Conservation (phyloP, 768 basidiomycete genomes). For the Suillus bovinus region DNA sequence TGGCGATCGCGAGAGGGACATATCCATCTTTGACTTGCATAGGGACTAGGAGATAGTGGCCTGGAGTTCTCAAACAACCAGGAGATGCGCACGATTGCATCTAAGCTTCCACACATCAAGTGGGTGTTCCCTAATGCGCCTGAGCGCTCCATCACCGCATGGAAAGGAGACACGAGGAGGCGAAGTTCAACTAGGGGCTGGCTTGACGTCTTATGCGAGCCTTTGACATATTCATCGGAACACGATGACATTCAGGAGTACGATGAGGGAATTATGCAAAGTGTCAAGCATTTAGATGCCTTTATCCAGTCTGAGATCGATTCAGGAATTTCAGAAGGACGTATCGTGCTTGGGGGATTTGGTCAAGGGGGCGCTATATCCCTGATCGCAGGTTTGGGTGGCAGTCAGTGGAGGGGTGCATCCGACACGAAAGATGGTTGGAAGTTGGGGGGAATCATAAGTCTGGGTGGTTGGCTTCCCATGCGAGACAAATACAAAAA, state of each 20-base stretch:
- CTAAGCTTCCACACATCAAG: conserved; percentile 67
- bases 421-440: conserved; percentile 32
- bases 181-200: conserved; percentile 39
- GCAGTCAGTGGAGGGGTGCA: conserved; percentile 21
- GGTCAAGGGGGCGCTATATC: conserved; percentile 79
- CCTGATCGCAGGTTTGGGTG: conserved; percentile 66
- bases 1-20: background rate
- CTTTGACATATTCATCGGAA: conserved; percentile 44
- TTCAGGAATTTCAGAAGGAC: conserved; percentile 59
- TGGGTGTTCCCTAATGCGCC: conserved; percentile 77
- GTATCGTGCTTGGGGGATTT: conserved; percentile 84
- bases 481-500: conserved; percentile 60
- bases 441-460: conserved; percentile 65
- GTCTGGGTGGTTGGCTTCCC: conserved; percentile 76
- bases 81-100: conserved; percentile 10
- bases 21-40: conserved; percentile 12
- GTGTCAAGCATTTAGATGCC: conserved; percentile 55
- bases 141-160: conserved; percentile 57
- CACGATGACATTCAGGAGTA: conserved; percentile 61
- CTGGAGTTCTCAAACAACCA: conserved; percentile 52
- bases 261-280: conserved; percentile 54
- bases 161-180: conserved; percentile 60
- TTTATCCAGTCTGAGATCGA: conserved; percentile 73
- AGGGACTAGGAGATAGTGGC: conserved; percentile 76
- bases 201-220: conserved; percentile 58